phyloP scores from a whole-genome alignment of 371 early-diverging fungal genomes.

The Mortierella sp. region DNA sequence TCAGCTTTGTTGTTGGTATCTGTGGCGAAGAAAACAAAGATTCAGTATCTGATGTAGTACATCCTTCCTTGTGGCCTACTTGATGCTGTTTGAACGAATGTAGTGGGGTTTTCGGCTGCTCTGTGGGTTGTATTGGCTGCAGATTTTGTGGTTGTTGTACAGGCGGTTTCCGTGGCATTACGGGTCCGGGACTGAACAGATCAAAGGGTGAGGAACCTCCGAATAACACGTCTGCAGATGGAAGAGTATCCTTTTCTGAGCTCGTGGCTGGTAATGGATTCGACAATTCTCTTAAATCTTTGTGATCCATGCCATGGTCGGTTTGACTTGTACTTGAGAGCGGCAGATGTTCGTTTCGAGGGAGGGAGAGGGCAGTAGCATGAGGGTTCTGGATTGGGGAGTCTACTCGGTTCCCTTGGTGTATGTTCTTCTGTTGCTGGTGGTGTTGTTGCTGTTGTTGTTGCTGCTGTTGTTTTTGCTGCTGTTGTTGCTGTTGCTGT shows the following conservation, averaged over 20 bases:
- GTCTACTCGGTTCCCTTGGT: neutral
- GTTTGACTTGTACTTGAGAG: neutral
- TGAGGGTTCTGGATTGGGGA: neutral
- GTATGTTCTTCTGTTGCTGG: neutral
- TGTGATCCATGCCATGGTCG: no score
- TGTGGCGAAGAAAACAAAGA: no score
- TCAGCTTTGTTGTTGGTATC: no score
- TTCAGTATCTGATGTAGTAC: no score
- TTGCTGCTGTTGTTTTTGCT: constrained; percentile 11
- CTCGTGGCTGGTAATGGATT: no score
- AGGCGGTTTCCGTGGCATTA: neutral
- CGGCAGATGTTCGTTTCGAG: neutral
- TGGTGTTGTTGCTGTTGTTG: constrained; percentile 10
- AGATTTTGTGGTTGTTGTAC: neutral
- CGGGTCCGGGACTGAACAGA: constrained; percentile 14
- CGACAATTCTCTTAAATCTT: neutral
- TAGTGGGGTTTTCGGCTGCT: neutral
- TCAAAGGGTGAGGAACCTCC: constrained; percentile 32
- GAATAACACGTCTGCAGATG: constrained; percentile 50
- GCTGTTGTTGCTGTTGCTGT: constrained; percentile 7
- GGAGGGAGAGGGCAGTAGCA: neutral
- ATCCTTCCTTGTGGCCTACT: no score
- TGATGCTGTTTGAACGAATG: no score
- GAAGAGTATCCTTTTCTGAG: constrained; percentile 9
- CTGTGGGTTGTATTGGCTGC: neutral